Conservation (phyloP, 176 grass and related monocot genomes). For the Cenchrus purpureus region DNA sequence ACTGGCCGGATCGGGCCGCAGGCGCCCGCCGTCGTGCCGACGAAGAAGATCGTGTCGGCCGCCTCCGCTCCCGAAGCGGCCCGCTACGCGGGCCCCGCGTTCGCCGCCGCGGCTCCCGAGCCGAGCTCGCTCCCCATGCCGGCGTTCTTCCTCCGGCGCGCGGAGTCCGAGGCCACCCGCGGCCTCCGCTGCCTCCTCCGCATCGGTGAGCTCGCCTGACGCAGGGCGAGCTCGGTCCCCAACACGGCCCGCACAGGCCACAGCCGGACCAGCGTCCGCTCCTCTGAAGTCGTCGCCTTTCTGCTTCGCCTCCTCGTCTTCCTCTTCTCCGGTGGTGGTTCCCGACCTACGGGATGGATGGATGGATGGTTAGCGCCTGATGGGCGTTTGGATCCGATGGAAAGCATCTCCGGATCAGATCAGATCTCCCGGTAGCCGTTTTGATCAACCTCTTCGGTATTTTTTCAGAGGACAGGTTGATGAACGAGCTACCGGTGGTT, state of each 20-base stretch:
- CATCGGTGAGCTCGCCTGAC: slow-evolving; percentile 45
- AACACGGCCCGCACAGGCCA: slow-evolving; percentile 20
- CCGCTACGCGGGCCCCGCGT: slow-evolving; percentile 52
- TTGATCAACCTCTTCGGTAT: slow-evolving; percentile 57
- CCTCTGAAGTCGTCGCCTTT: neutral
- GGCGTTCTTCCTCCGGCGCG: slow-evolving; percentile 25
- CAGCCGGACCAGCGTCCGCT: neutral
- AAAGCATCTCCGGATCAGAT: slow-evolving; percentile 41
- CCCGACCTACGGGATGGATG: neutral
- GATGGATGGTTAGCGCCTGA: neutral
- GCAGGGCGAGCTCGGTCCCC: no score
- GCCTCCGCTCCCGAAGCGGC: neutral
- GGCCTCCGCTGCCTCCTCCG: slow-evolving; percentile 62
- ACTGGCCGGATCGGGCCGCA: slow-evolving; percentile 17
- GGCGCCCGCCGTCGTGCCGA: slow-evolving; percentile 26
- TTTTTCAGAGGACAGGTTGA: slow-evolving; percentile 64
- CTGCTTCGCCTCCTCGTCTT: neutral
- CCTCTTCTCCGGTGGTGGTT: neutral
- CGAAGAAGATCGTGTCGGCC: slow-evolving; percentile 9
- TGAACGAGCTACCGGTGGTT: slow-evolving; percentile 27
- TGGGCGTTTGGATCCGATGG: slow-evolving; percentile 16
- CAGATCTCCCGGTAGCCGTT: slow-evolving; percentile 39
- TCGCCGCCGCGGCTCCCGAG: slow-evolving; percentile 51
- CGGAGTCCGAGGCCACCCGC: slow-evolving; percentile 50
- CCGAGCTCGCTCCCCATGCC: slow-evolving; percentile 71